Conservation (phyloP, 768 basidiomycete genomes). For the Paxillus involutus region DNA sequence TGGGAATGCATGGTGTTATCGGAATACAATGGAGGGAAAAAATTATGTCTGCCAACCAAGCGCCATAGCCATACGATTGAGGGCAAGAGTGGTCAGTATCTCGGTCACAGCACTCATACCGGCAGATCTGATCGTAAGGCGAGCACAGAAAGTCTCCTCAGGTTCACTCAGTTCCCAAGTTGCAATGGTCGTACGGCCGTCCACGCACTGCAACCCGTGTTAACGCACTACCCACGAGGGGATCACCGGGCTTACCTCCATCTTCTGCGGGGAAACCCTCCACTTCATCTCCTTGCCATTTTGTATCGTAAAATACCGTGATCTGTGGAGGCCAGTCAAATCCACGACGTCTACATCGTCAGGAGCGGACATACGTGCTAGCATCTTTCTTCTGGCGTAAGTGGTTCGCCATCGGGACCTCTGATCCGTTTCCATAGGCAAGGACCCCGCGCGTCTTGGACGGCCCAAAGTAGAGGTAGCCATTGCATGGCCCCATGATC, state of each 20-base stretch:
- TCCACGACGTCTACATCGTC: neutral
- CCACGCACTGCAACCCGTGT: conserved; percentile 50
- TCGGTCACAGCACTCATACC: conserved; percentile 71
- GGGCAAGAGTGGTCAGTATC: conserved; percentile 69
- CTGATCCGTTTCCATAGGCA: conserved; percentile 64
- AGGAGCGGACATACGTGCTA: conserved; percentile 54
- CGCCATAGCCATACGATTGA: conserved; percentile 69
- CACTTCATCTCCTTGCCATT: conserved; percentile 75
- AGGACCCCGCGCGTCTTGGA: conserved; percentile 58
- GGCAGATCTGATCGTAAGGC: conserved; percentile 55
- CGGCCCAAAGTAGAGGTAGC: conserved; percentile 77
- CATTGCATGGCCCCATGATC: conserved; percentile 79
- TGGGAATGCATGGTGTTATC: conserved; percentile 1
- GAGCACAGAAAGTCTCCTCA: conserved; percentile 56
- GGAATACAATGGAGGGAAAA: conserved; percentile 6
- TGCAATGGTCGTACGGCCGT: conserved; percentile 61
- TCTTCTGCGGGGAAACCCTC: conserved; percentile 58
- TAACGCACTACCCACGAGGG: conserved; percentile 1
- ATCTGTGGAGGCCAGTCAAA: conserved; percentile 38
- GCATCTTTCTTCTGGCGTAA: conserved; percentile 56
- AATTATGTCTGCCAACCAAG: conserved; percentile 47
- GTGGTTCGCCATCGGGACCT: conserved; percentile 56
- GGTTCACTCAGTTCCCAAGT: conserved; percentile 66
- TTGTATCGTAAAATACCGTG: conserved; percentile 72
- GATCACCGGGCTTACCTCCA: conserved; percentile 57